These are phyloP conservation scores for Globisporangium lucens DNA, from an alignment of 352 stramenopile species.

Conservation along the genomic window DNA sequence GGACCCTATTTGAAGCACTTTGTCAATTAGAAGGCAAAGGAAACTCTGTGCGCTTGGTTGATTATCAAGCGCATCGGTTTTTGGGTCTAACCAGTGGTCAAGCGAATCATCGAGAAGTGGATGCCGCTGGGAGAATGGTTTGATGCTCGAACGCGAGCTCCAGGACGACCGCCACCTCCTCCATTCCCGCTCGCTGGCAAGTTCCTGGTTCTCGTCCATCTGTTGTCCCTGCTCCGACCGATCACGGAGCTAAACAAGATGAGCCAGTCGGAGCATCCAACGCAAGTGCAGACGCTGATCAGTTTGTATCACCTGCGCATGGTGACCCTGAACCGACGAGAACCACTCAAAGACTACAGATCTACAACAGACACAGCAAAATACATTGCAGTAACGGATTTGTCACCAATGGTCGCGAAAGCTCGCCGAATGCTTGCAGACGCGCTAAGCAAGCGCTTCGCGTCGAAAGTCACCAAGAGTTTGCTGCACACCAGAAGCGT, in stretches of 20 bases:
- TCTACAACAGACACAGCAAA: too few relatives aligned
- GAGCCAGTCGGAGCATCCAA: background rate
- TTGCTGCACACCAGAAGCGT: too few relatives aligned
- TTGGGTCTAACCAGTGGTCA: background rate
- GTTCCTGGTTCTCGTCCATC: background rate
- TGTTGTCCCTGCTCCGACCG: background rate
- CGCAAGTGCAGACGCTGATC: background rate
- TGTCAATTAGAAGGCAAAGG: conserved; percentile 1
- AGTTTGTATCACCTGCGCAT: background rate
- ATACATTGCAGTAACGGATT: too few relatives aligned
- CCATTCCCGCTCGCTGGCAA: conserved; percentile 1
- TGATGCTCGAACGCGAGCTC: background rate
- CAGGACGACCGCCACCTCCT: background rate
- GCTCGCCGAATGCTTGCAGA: too few relatives aligned
- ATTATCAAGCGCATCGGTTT: background rate
- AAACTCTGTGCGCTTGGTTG: background rate
- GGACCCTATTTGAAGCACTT: background rate
- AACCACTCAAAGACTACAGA: background rate
- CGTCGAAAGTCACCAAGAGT: too few relatives aligned
- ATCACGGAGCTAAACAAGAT: conserved; percentile 2
- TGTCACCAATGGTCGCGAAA: too few relatives aligned
- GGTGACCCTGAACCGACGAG: background rate
- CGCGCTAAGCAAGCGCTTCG: too few relatives aligned
- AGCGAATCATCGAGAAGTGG: background rate
- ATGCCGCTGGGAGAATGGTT: background rate